Evolutionary conservation across 2,329 filamentous ascomycete species (phyloP).

Genomic region (Trichoderma koningiopsis): DNA sequence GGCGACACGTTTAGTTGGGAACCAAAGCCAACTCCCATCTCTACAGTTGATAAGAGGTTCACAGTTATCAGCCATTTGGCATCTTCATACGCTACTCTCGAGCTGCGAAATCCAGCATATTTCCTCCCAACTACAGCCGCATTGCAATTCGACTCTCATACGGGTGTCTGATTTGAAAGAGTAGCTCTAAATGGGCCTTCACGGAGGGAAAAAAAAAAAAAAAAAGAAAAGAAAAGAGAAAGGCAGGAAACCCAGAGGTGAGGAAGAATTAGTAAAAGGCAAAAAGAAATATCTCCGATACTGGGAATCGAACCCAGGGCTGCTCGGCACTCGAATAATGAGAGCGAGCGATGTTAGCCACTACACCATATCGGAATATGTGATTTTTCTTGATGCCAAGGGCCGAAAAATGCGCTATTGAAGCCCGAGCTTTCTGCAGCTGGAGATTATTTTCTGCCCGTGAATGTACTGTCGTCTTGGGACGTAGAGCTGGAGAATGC

Average conservation of each 20-base stretch:
- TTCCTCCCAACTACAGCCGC: background rate
- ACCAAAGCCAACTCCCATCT: too few relatives aligned
- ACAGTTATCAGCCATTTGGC: too few relatives aligned
- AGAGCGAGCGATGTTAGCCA: conserved; percentile 43
- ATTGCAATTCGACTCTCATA: background rate
- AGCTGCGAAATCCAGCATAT: too few relatives aligned
- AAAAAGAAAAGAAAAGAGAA: background rate
- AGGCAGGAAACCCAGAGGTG: background rate
- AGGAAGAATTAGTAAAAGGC: background rate
- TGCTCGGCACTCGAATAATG: conserved; percentile 34
- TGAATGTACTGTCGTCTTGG: background rate
- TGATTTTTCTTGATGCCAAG: background rate
- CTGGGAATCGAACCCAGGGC: conserved; percentile 42
- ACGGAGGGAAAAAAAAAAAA: background rate
- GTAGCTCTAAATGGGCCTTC: background rate
- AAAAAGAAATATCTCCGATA: conserved; percentile 32
- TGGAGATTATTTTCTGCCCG: background rate
- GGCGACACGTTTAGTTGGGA: too few relatives aligned
- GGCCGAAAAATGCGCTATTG: rapidly evolving
- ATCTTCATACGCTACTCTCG: background rate
- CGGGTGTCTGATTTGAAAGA: background rate
- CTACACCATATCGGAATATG: conserved; percentile 40
- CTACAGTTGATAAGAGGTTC: too few relatives aligned
- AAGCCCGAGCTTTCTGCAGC: background rate
- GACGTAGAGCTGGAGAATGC: background rate